These are phyloP conservation scores for Pseudonitzschia multistriata DNA, from an alignment of 108 stramenopile species.

Conservation along the genomic window DNA sequence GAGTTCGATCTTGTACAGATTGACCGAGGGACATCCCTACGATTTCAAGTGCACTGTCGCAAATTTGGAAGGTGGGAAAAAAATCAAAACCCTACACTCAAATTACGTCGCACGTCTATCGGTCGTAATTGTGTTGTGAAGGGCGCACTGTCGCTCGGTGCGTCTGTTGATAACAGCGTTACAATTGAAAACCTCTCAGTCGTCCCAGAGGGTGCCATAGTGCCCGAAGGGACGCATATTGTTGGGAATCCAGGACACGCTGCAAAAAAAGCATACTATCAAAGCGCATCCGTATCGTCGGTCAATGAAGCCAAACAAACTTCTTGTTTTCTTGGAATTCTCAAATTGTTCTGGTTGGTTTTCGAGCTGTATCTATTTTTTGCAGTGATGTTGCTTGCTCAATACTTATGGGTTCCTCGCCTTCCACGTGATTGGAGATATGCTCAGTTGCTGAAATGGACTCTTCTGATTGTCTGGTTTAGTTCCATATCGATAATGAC, in stretches of 20 bases:
- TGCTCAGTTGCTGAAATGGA: background rate
- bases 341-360: constrained; percentile 12
- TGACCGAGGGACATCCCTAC: background rate
- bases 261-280: background rate
- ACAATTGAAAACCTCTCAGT: background rate
- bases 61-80: constrained; percentile 12
- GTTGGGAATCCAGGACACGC: constrained; percentile 12
- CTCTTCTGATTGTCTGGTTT: background rate
- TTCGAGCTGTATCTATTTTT: constrained; percentile 12
- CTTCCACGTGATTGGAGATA: constrained; percentile 14
- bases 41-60: background rate
- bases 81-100: background rate
- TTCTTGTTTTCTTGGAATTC: background rate
- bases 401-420: background rate
- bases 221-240: background rate
- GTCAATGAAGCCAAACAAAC: background rate
- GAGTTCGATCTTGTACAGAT: constrained; percentile 14
- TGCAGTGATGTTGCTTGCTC: background rate
- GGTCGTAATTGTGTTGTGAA: background rate
- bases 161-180: background rate
- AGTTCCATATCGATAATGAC: background rate
- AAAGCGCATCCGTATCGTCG: background rate
- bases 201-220: constrained; percentile 7
- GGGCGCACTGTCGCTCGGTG: background rate
- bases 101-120: background rate